Conservation (phyloP, 305 asterid genomes). For the Fraxinus floribunda region DNA sequence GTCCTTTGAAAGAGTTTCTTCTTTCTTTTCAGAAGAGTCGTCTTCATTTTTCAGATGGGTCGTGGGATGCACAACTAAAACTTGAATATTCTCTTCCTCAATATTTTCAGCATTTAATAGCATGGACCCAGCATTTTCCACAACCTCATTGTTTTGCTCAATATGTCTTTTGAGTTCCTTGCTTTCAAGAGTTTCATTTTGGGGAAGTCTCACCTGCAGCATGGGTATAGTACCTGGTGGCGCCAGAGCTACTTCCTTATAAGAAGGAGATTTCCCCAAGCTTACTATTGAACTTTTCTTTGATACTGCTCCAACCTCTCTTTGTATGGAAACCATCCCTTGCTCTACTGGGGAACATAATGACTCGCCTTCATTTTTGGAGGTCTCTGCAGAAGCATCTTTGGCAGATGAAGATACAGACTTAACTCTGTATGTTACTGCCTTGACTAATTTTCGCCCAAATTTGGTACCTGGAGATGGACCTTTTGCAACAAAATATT, state of each 20-base stretch:
- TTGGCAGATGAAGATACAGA: slow-evolving; percentile 54
- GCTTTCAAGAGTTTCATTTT: slow-evolving; percentile 38
- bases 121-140: slow-evolving; percentile 31
- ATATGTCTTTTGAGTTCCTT: slow-evolving; percentile 39
- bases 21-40: slow-evolving; percentile 35
- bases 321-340: slow-evolving; percentile 44
- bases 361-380: slow-evolving; percentile 48
- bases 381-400: slow-evolving; percentile 46
- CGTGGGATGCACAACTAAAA: slow-evolving; percentile 32
- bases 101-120: slow-evolving; percentile 36
- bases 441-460: slow-evolving; percentile 73
- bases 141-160: slow-evolving; percentile 39
- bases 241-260: slow-evolving; percentile 97
- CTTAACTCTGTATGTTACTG: slow-evolving; percentile 88
- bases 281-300: slow-evolving; percentile 76
- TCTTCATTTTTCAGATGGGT: slow-evolving; percentile 40
- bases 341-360: slow-evolving; percentile 43
- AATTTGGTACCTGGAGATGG: slow-evolving; percentile 61
- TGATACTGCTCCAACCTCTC: slow-evolving; percentile 47
- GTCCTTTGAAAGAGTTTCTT: slow-evolving; percentile 36
- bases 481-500: slow-evolving; percentile 76
- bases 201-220: slow-evolving; percentile 60
- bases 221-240: slow-evolving; percentile 90
- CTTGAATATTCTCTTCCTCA: slow-evolving; percentile 38
- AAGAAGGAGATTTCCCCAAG: slow-evolving; percentile 93